Base-by-base conservation (phyloP, 75 land plant genomes). In the Ceratopteris richardii region DNA sequence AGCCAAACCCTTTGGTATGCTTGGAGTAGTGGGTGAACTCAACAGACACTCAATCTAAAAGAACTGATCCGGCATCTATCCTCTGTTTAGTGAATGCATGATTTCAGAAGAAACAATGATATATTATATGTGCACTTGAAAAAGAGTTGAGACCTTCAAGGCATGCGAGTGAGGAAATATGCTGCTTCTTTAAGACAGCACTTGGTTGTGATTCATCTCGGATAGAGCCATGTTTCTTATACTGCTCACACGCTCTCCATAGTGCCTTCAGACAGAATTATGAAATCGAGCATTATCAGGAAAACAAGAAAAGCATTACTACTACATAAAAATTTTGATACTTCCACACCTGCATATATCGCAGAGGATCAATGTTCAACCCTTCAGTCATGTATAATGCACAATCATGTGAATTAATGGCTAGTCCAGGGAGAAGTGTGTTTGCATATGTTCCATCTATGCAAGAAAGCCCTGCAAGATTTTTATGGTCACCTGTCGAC, bases 301-400 rank as follows among this genome's bases (percentile, higher is more conserved):
- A 17, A 46, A 14, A 4, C 3, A 20, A 46, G 21, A 14, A 46
- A 20, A 5, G 14, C 21, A 2, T 17, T 14, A n/a, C n/a, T 20
- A 14, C 21, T 2, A 46, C 17, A 4, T 46, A 5, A 4, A 4
- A 20, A n/a, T n/a, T n/a, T 46, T 46, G 48, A 46, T n/a, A 46
- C 48, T 19, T 26, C 2, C 54, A 24, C 22, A 90, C 96, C 80
- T 90, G 43, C 37, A 95, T 82, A 46, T 95, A 95, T 4, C 63
- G 69, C 58, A 66, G 67, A 26, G 99, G 76, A 78, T 95, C 69
- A 41, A 95, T 73, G 60, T 77, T 95, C 42, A 95, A 48, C 37
- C 82, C 99, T 23, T 73, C 60, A 43, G 91, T 85, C 74, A 95
- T 86, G 60, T 81, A 79, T 54, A 95, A 63, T 44, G 88, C 96